Base-by-base conservation (phyloP, 176 grass and related monocot species). In the Canna indica region DNA sequence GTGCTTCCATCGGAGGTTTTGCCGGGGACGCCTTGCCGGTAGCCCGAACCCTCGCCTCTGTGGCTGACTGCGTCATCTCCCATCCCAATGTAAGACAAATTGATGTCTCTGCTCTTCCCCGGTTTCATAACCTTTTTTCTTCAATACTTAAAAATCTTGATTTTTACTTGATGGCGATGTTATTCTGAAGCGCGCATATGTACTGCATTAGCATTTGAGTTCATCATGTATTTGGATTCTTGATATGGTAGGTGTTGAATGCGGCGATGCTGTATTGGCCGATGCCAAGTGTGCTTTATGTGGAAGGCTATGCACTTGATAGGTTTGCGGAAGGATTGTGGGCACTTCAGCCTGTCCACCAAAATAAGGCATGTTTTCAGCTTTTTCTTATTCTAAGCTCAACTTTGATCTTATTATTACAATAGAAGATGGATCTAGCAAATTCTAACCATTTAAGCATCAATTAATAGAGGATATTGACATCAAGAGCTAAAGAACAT, bases 211-310 rank as follows among this genome's bases (percentile, higher is more conserved):
- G 31, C 57, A 27, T 22, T 7, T 9, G 22, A 34, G 30, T 18
- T 20, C 75, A 14, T 47, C 24, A 15, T 0, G 5, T 10, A 31
- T 38, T 17, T 64, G 30, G 46, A 61, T 38, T 85, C 47, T 67
- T 16, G 2, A 45, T 1, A 31, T 68, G 0, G 25, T 62, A 93
- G 94, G 89, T 99, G 38, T 72, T 99, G 70, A 99, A 90, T 78
- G 94, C 89, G 0, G 94, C 86, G 7, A 99, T 93, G 94, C 73
- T 93, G 1, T 99, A 90, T 73, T 93, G 94, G 94, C 86, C 94
- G 7, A 88, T 90, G 81, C 75, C 74, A 16, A 99, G 90, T 20
- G 76, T 82, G 45, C 89, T 99, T 13, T 99, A 90, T 68, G 89
- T 99, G 0, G 89, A 93, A 70, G 94, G 94, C 13, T 99, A 87